Conservation (phyloP, 352 stramenopile species). For the Ophiocytium majus region DNA sequence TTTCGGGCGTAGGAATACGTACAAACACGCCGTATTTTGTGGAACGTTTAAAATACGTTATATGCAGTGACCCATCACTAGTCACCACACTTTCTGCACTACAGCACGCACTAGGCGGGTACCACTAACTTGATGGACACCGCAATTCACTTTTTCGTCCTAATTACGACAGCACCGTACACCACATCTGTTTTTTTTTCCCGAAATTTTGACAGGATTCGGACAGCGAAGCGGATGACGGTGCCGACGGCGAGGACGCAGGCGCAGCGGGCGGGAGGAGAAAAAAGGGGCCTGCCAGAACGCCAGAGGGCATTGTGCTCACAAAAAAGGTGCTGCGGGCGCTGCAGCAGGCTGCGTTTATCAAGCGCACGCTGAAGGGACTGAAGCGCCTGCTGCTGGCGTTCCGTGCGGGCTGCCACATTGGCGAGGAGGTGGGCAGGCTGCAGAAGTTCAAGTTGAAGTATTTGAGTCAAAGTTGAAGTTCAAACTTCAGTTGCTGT, state of each 20-base stretch:
- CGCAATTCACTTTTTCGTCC: too few relatives aligned
- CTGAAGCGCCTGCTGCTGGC: conserved; percentile 85
- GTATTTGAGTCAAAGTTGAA: not conserved
- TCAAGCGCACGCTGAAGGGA: conserved; percentile 74
- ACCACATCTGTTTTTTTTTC: too few relatives aligned
- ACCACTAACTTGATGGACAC: too few relatives aligned
- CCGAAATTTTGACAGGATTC: too few relatives aligned
- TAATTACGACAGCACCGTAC: too few relatives aligned
- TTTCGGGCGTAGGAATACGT: too few relatives aligned
- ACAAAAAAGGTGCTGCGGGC: conserved; percentile 43
- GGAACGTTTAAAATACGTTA: too few relatives aligned
- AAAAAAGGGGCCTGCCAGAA: not conserved
- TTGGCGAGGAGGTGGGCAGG: conserved; percentile 68
- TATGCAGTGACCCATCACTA: too few relatives aligned
- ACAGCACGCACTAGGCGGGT: too few relatives aligned
- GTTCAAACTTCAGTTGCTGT: not conserved
- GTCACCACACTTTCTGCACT: too few relatives aligned
- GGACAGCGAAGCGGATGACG: conserved; percentile 13
- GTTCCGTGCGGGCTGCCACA: conserved; percentile 87
- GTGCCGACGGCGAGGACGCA: conserved; percentile 17
- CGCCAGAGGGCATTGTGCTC: conserved; percentile 23
- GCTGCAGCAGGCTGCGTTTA: conserved; percentile 81
- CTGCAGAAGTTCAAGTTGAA: not conserved
- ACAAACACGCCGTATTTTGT: too few relatives aligned
- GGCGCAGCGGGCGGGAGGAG: conserved; percentile 29